These are phyloP conservation scores for Endotrypanum monterogeii DNA, from an alignment of 208 protist species.

Conservation along the genomic window DNA sequence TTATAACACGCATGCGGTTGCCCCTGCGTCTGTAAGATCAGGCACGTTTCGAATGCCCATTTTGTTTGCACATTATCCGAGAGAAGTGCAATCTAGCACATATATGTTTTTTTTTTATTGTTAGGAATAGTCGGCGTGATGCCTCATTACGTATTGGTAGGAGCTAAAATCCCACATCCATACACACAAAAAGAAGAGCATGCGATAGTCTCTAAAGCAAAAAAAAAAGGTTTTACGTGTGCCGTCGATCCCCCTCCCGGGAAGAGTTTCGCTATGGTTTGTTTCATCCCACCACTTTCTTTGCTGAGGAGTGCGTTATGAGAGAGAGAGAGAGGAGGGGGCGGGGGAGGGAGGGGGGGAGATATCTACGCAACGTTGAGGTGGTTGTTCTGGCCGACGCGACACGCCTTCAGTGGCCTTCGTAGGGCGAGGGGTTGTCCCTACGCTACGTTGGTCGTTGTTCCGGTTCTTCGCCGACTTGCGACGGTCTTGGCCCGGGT, in stretches of 20 bases:
- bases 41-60: not conserved
- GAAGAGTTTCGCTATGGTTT: not conserved
- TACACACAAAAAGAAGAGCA: not conserved
- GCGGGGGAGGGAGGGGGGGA: too few relatives aligned
- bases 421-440: not conserved
- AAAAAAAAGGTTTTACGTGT: not conserved
- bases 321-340: too few relatives aligned
- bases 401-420: not conserved
- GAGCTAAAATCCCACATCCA: not conserved
- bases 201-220: not conserved
- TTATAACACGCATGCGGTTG: not conserved
- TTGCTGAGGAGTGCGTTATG: not conserved
- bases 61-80: not conserved
- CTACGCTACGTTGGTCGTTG: too few relatives aligned
- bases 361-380: not conserved
- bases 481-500: not conserved
- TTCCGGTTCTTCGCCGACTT: not conserved
- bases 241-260: not conserved
- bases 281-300: not conserved
- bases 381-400: not conserved
- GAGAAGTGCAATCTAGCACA: constrained; percentile 5
- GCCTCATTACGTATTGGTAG: constrained; percentile 8
- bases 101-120: constrained; percentile 1
- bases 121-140: not conserved
- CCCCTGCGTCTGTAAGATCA: not conserved